Percentiles rank a stretch among this genome's conserved stretches.
Conservation (phyloP, 768 basidiomycete genomes). For the Dioszegia hungarica region DNA sequence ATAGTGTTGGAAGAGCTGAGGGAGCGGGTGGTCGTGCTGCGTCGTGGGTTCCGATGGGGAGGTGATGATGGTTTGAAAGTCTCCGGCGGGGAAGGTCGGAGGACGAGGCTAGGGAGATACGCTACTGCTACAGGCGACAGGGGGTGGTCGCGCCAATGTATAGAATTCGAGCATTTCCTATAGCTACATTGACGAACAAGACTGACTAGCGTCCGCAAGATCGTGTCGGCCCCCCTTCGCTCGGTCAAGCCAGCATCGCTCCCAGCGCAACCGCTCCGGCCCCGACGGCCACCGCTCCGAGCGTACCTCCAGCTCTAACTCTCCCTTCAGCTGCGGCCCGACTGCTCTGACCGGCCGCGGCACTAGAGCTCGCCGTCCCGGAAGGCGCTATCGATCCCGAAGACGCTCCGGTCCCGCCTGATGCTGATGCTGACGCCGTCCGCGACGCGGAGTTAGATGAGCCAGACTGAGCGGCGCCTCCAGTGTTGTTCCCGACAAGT, state of each 20-base stretch:
- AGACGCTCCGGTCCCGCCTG: no score
- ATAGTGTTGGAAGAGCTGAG: background rate
- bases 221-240: background rate
- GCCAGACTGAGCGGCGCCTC: background rate
- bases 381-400: no score
- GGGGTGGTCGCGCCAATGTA: no score
- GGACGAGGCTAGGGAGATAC: no score
- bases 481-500: constrained; percentile 57
- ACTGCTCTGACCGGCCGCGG: constrained; percentile 1
- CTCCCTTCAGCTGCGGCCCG: background rate
- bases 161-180: no score
- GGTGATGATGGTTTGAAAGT: no score
- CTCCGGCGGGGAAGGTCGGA: no score
- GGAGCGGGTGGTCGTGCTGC: no score
- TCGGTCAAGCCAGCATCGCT: background rate
- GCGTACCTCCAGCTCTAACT: background rate
- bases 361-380: background rate
- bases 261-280: background rate
- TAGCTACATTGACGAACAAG: no score
- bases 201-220: background rate
- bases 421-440: background rate
- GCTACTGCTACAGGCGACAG: no score
- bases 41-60: no score
- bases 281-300: background rate
- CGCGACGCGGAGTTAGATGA: background rate